Conservation (phyloP, 257 asterid genomes). For the Solanum microdontum region DNA sequence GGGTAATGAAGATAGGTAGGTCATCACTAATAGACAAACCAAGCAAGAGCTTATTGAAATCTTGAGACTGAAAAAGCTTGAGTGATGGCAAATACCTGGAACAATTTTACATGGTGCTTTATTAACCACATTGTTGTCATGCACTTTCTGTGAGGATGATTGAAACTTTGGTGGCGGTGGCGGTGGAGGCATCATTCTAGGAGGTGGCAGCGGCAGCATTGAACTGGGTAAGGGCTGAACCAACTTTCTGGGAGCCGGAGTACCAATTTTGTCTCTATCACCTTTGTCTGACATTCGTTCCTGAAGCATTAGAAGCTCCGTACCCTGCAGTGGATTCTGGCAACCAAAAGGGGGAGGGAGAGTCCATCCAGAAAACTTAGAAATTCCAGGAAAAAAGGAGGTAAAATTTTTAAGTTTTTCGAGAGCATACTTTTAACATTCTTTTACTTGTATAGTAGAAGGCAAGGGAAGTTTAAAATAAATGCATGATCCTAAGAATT, state of each 20-base stretch:
- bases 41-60: not conserved
- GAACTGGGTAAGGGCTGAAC: constrained; percentile 24
- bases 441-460: not conserved
- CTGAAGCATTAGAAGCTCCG: constrained; percentile 51
- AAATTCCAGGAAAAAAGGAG: constrained; percentile 18
- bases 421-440: not conserved
- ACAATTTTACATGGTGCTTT: constrained; percentile 30
- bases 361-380: constrained; percentile 30
- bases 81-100: constrained; percentile 45
- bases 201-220: constrained; percentile 19
- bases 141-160: constrained; percentile 21
- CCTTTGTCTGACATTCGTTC: constrained; percentile 64
- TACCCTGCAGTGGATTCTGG: constrained; percentile 60
- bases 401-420: not conserved
- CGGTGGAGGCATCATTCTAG: constrained; percentile 37
- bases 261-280: constrained; percentile 26
- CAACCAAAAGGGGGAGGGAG: constrained; percentile 12
- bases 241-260: constrained; percentile 24
- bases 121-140: constrained; percentile 11
- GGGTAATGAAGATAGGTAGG: not conserved
- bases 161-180: constrained; percentile 50
- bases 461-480: not conserved
- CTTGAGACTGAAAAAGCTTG: not conserved
- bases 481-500: not conserved
- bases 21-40: not conserved